Conservation (phyloP, 1,284 basidiomycete species). For the Puccinia hordei region DNA sequence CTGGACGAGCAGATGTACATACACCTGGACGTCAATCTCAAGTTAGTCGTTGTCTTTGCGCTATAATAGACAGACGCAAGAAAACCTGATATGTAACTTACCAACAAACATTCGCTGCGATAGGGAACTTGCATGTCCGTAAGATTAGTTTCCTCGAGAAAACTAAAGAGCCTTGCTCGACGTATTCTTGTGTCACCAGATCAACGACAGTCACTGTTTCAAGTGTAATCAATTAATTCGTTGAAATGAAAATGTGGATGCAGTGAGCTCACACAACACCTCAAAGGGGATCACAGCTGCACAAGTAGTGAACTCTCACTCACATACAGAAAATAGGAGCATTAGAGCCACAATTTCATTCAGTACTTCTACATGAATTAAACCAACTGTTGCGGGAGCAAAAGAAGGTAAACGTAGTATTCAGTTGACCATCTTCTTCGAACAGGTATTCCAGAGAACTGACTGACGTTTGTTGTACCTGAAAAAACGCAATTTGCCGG, state of each 20-base stretch:
- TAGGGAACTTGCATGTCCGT: constrained; percentile 19
- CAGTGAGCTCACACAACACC: neutral
- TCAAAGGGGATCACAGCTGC: neutral
- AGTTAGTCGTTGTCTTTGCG: neutral
- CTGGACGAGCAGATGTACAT: neutral
- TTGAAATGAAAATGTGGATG: neutral
- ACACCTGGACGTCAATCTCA: neutral
- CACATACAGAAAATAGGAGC: constrained; percentile 8
- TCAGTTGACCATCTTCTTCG: too few relatives aligned
- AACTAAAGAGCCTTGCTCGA: neutral
- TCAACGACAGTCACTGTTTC: constrained; percentile 11
- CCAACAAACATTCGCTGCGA: constrained; percentile 16
- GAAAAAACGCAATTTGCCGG: constrained; percentile 5
- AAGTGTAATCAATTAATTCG: too few relatives aligned
- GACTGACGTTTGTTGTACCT: neutral
- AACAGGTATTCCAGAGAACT: neutral
- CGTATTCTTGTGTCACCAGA: constrained; percentile 18
- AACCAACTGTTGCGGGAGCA: neutral
- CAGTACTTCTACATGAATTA: constrained; percentile 17
- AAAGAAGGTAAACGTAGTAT: too few relatives aligned
- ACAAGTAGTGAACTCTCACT: neutral
- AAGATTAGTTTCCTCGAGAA: neutral
- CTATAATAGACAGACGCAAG: neutral
- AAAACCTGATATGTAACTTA: neutral
- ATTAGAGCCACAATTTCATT: constrained; percentile 9